phyloP scores from a whole-genome alignment of 345 rosid genomes.

The Rhizophora mangle region DNA sequence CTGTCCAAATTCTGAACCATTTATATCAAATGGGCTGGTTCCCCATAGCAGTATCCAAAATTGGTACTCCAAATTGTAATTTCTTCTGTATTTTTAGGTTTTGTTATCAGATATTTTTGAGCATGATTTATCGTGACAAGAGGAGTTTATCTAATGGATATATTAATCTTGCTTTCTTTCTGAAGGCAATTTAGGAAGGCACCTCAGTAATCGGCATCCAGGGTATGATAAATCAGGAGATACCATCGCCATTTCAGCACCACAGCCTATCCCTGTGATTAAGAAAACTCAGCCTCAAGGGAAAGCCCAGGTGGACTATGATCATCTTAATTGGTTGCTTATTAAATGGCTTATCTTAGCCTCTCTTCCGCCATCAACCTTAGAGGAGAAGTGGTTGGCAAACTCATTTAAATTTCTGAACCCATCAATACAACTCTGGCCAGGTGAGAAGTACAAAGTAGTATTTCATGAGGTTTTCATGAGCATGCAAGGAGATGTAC shows the following conservation, averaged over 20 bases:
- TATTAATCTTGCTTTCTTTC: constrained; percentile 14
- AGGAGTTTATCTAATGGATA: constrained; percentile 4
- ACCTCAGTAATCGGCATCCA: constrained; percentile 82
- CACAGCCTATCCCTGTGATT: constrained; percentile 39
- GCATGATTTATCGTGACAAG: not conserved
- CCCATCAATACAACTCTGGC: constrained; percentile 73
- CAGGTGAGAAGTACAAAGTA: constrained; percentile 61
- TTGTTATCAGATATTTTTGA: constrained; percentile 1
- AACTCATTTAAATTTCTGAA: constrained; percentile 84
- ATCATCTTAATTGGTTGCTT: constrained; percentile 89
- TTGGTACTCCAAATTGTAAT: constrained; percentile 6
- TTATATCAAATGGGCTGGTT: not conserved
- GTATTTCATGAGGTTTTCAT: constrained; percentile 70
- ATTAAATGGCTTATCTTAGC: constrained; percentile 81
- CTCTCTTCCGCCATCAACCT: constrained; percentile 77
- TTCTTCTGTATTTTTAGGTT: not conserved
- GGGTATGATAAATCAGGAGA: constrained; percentile 81
- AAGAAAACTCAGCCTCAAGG: constrained; percentile 55
- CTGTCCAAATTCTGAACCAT: not conserved
- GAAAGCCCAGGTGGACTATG: constrained; percentile 69
- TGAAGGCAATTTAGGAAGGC: constrained; percentile 89
- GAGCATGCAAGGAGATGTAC: constrained; percentile 89
- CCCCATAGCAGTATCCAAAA: not conserved
- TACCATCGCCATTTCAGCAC: constrained; percentile 40
- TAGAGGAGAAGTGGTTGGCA: constrained; percentile 72